Evolutionary conservation across 805 yeast species (phyloP), one percentile per base, ranked within the genome.

Genomic region (Candida hungchunana): DNA sequence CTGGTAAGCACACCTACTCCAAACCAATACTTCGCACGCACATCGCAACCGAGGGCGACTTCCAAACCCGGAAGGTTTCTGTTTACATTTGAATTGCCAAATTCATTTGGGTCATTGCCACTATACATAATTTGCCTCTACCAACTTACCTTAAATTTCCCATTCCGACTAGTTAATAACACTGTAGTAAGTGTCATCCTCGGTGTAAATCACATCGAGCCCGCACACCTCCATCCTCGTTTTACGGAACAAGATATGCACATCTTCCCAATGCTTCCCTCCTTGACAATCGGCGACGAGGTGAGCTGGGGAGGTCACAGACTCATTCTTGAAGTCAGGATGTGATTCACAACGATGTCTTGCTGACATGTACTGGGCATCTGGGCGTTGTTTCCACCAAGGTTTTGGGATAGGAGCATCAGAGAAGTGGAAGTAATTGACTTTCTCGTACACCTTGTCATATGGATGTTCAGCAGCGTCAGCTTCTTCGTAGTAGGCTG

Each of bases 391-490:
- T 13, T 38, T 18, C 31, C 40, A 53, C 87, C 87, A 79, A 5
- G 86, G 87, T 49, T 81, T 79, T 0, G 79, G 75, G 6, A 79
- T 55, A 6, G 87, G 87, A 23, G 69, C 67, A 50, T 81, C 88
- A 4, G 82, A 73, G 53, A 74, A 81, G 52, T 81, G 88, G 19
- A 78, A 53, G 36, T 75, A 61, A 47, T 68, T 71, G 5, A 69
- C 55, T 9, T 60, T 53, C 6, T 49, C 42, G 7, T 59, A 40
- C 5, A 47, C 28, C 14, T 32, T 26, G n/a, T 48, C 49, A 26
- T 46, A 51, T 13, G 46, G 42, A 11, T 26, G 29, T 3, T 26
- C 32, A 11, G 56, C 18, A 3, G 31, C 28, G 9, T 41, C 34
- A 12, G 44, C 37, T 7, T 43, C 42, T 15, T 42, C 43, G 17